Percentiles rank a stretch among this genome's conserved stretches.
Conservation (phyloP, 257 asterid genomes). For the Plantago major region DNA sequence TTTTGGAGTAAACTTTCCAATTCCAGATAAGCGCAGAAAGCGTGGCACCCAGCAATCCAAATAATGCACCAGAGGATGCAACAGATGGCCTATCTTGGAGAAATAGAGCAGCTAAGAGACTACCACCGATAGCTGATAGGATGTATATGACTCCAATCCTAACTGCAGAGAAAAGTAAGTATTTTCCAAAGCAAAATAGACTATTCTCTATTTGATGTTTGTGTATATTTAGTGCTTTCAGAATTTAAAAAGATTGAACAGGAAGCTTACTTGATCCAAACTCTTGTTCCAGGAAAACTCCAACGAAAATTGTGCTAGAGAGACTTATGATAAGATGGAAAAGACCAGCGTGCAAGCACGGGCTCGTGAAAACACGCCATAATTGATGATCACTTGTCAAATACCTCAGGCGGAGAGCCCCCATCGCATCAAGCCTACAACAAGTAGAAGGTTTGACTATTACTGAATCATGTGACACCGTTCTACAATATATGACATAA, state of each 20-base stretch:
- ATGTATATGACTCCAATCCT: slow-evolving; percentile 62
- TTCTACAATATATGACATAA: too few relatives aligned
- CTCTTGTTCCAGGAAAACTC: slow-evolving; percentile 88
- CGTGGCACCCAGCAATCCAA: slow-evolving; percentile 78
- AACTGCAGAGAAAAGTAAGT: slow-evolving; percentile 38
- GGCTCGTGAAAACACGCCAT: slow-evolving; percentile 78
- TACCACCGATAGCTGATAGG: slow-evolving; percentile 66
- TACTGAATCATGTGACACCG: neutral
- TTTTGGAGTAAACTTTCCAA: slow-evolving; percentile 64
- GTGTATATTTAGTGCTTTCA: too few relatives aligned
- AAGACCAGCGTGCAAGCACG: slow-evolving; percentile 80
- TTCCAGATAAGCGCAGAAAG: slow-evolving; percentile 66
- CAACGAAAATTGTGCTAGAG: slow-evolving; percentile 59
- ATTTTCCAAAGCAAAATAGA: neutral
- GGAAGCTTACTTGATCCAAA: slow-evolving; percentile 73
- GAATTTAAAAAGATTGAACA: too few relatives aligned
- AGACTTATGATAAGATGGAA: slow-evolving; percentile 69
- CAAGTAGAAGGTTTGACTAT: slow-evolving; percentile 8
- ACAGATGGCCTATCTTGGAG: slow-evolving; percentile 77
- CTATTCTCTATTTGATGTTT: neutral
- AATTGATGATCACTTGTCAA: slow-evolving; percentile 41
- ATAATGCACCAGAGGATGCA: slow-evolving; percentile 73
- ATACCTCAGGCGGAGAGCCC: slow-evolving; percentile 64
- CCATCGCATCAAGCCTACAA: slow-evolving; percentile 62
- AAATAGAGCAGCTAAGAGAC: slow-evolving; percentile 64